A percentile compares a stretch with the other conserved stretches of the same genome.
Conservation (phyloP, 2,329 filamentous ascomycete species). For the Hortaea werneckii region DNA sequence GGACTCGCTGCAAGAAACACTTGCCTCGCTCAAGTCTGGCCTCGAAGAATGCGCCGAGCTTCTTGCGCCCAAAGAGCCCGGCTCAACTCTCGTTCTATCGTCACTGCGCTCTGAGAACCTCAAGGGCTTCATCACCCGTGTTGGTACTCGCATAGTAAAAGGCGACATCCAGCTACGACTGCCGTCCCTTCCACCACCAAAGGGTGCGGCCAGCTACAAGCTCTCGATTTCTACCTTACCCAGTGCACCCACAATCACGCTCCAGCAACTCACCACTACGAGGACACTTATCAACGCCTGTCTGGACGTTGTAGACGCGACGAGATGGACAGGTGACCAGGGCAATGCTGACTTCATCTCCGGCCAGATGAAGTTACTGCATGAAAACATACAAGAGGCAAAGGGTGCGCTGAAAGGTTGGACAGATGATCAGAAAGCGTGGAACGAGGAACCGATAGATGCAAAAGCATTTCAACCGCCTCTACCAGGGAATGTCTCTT, state of each 20-base stretch:
- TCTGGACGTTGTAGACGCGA: conserved; percentile 72
- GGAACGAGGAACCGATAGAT: conserved; percentile 46
- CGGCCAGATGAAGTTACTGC: conserved; percentile 47
- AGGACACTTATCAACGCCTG: conserved; percentile 72
- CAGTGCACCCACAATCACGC: conserved; percentile 47
- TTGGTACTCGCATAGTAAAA: conserved; percentile 85
- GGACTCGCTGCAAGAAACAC: conserved; percentile 48
- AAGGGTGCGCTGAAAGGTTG: conserved; percentile 48
- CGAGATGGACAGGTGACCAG: conserved; percentile 60
- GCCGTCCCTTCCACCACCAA: conserved; percentile 51
- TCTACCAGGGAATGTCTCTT: conserved; percentile 58
- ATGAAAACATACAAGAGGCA: conserved; percentile 54
- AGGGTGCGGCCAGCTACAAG: conserved; percentile 41
- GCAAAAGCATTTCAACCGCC: conserved; percentile 52
- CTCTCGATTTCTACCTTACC: conserved; percentile 43
- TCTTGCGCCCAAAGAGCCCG: conserved; percentile 72
- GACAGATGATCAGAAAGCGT: conserved; percentile 40
- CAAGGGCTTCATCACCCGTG: conserved; percentile 83
- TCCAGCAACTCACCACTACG: conserved; percentile 62
- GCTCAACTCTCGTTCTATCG: conserved; percentile 80
- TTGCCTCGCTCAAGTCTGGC: conserved; percentile 54
- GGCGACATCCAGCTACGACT: conserved; percentile 73
- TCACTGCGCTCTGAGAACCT: conserved; percentile 79
- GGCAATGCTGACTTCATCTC: conserved; percentile 47
- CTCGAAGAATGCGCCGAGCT: conserved; percentile 83